A percentile compares a stretch with the other conserved stretches of the same genome.
Evolutionary conservation across 1,284 basidiomycete species (phyloP).

Genomic region (Ustilago bromivora): DNA sequence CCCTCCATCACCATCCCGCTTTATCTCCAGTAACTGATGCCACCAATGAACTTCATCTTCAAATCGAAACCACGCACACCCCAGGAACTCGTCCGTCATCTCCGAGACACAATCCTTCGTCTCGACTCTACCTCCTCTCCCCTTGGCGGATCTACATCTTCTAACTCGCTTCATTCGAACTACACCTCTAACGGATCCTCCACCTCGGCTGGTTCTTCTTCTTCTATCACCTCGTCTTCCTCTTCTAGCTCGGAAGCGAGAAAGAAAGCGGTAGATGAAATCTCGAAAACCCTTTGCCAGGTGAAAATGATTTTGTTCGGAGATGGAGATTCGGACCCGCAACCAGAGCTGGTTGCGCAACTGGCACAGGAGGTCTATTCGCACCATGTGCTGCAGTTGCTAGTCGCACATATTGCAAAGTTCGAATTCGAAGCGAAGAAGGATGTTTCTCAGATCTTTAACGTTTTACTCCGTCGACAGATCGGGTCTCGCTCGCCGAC

Average conservation of each 20-base stretch:
- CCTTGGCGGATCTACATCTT: slow-evolving; percentile 26
- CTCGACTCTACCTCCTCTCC: slow-evolving; percentile 53
- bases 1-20: too few relatives aligned
- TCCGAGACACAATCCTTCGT: slow-evolving; percentile 59
- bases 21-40: slow-evolving; percentile 4
- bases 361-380: slow-evolving; percentile 95
- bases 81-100: slow-evolving; percentile 60
- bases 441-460: slow-evolving; percentile 97
- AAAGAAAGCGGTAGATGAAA: slow-evolving; percentile 82
- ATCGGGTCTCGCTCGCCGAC: slow-evolving; percentile 93
- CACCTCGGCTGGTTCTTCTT: slow-evolving; percentile 10
- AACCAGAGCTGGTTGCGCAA: slow-evolving; percentile 76
- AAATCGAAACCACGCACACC: slow-evolving; percentile 65
- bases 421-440: slow-evolving; percentile 94
- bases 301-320: slow-evolving; percentile 88
- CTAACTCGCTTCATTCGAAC: slow-evolving; percentile 30
- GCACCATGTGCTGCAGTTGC: slow-evolving; percentile 84
- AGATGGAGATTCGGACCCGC: slow-evolving; percentile 81
- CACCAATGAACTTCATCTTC: slow-evolving; percentile 69
- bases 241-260: slow-evolving; percentile 23
- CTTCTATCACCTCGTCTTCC: slow-evolving; percentile 22
- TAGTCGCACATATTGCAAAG: slow-evolving; percentile 83
- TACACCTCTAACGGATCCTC: slow-evolving; percentile 23
- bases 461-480: slow-evolving; percentile 90
- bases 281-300: slow-evolving; percentile 87